Evolutionary conservation across 176 grass and related monocot genomes (phyloP).

Genomic region (Juncus effusus): DNA sequence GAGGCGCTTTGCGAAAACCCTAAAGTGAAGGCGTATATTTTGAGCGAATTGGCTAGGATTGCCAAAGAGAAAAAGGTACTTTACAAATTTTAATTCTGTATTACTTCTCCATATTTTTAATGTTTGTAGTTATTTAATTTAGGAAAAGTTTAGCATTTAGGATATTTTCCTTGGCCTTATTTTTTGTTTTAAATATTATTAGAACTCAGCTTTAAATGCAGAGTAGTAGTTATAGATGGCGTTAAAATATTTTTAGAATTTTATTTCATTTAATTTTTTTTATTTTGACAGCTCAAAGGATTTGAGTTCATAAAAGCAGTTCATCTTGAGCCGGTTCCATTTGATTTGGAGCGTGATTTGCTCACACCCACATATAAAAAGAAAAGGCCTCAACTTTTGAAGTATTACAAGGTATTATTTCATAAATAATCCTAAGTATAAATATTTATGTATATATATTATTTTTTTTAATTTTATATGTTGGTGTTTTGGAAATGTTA

Average conservation of each 20-base stretch:
- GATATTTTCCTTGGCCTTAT: background rate
- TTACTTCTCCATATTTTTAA: background rate
- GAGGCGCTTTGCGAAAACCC: slow-evolving; percentile 45
- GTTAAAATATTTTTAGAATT: slow-evolving; percentile 1
- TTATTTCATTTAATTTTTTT: slow-evolving; percentile 7
- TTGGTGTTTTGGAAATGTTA: background rate
- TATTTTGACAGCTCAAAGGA: slow-evolving; percentile 71
- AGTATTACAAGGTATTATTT: slow-evolving; percentile 69
- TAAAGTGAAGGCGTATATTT: slow-evolving; percentile 62
- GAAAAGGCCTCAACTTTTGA: slow-evolving; percentile 80
- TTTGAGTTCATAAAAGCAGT: slow-evolving; percentile 85
- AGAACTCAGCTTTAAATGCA: background rate
- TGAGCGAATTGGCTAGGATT: slow-evolving; percentile 58
- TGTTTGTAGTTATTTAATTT: background rate
- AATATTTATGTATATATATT: background rate
- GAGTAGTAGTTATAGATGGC: background rate
- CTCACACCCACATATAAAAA: slow-evolving; percentile 97
- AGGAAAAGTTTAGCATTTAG: background rate
- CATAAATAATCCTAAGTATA: background rate
- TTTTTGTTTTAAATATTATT: background rate
- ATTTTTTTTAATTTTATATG: background rate
- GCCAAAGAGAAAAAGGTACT: slow-evolving; percentile 77
- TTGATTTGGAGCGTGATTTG: slow-evolving; percentile 86
- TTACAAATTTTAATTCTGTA: slow-evolving; percentile 1
- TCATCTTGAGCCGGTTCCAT: slow-evolving; percentile 71